Percentiles rank a stretch among this genome's conserved stretches.
Evolutionary conservation across 495 filamentous ascomycete genomes (phyloP).

Genomic region (Trichocladium antarcticum): DNA sequence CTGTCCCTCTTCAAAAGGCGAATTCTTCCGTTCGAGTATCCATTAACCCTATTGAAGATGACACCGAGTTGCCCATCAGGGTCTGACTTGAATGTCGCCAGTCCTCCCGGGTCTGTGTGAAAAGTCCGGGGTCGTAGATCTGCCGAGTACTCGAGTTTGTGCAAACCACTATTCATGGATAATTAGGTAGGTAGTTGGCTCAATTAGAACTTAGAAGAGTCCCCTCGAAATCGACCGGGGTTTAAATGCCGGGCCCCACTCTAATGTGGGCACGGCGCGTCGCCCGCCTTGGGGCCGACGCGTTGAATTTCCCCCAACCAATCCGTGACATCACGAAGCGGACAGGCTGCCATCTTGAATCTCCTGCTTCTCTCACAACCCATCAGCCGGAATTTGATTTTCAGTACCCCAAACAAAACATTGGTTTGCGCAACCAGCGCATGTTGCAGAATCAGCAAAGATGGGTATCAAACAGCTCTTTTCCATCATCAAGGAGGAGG

Average conservation of each 20-base stretch:
- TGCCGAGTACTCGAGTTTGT: too few species aligned
- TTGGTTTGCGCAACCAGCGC: neutral
- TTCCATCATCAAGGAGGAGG: constrained; percentile 81
- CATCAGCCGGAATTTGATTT: neutral
- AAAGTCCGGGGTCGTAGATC: too few species aligned
- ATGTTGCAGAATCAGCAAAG: constrained; percentile 1
- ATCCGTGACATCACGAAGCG: constrained; percentile 21
- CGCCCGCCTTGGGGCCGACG: constrained; percentile 1
- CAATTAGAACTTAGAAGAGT: neutral
- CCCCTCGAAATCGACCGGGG: constrained; percentile 6
- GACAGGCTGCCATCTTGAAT: neutral
- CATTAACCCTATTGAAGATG: too few species aligned
- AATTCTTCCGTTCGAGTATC: too few species aligned
- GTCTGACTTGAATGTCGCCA: too few species aligned
- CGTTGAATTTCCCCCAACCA: constrained; percentile 6
- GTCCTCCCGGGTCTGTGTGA: too few species aligned
- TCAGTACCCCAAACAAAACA: neutral
- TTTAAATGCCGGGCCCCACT: constrained; percentile 23
- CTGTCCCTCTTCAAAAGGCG: too few species aligned
- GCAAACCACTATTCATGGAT: too few species aligned
- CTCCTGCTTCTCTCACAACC: neutral
- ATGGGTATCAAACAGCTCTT: constrained; percentile 94
- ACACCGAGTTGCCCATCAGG: too few species aligned
- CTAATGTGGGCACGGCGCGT: constrained; percentile 16
- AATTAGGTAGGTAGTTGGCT: neutral